phyloP scores from a whole-genome alignment of 2,329 filamentous ascomycete genomes.

The Aureobasidium sp. region DNA sequence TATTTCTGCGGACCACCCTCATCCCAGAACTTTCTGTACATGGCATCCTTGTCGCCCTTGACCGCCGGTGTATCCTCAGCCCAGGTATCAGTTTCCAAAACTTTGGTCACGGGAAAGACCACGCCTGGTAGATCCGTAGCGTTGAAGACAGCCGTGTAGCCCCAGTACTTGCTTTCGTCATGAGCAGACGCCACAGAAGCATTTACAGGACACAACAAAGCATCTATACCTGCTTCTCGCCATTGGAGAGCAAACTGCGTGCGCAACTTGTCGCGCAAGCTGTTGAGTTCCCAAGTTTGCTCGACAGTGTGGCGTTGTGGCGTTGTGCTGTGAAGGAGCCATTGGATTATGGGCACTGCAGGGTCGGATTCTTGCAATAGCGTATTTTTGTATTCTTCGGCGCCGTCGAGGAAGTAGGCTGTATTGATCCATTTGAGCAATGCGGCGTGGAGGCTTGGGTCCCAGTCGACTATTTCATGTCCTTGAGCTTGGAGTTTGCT shows the following conservation, averaged over 20 bases:
- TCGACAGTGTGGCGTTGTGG: not conserved
- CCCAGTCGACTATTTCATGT: conserved; percentile 51
- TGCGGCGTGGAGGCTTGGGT: conserved; percentile 46
- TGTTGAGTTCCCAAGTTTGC: conserved; percentile 13
- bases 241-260: conserved; percentile 41
- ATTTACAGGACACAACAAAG: conserved; percentile 54
- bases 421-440: conserved; percentile 10
- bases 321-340: not conserved
- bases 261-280: conserved; percentile 38
- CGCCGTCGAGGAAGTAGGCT: conserved; percentile 14
- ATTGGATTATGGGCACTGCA: conserved; percentile 5
- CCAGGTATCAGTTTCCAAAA: conserved; percentile 42
- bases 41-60: not conserved
- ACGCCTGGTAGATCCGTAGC: conserved; percentile 57
- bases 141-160: conserved; percentile 56
- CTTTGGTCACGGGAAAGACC: conserved; percentile 46
- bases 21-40: conserved; percentile 3
- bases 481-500: conserved; percentile 43
- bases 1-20: conserved; percentile 9
- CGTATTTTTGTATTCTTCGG: not conserved
- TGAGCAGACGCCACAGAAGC: conserved; percentile 50
- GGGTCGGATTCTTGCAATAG: conserved; percentile 2
- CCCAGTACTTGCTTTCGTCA: conserved; percentile 52
- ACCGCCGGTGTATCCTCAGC: conserved; percentile 23
- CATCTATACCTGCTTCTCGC: conserved; percentile 44